Conservation (phyloP, 1,284 basidiomycete species). For the Ustilago sp. region DNA sequence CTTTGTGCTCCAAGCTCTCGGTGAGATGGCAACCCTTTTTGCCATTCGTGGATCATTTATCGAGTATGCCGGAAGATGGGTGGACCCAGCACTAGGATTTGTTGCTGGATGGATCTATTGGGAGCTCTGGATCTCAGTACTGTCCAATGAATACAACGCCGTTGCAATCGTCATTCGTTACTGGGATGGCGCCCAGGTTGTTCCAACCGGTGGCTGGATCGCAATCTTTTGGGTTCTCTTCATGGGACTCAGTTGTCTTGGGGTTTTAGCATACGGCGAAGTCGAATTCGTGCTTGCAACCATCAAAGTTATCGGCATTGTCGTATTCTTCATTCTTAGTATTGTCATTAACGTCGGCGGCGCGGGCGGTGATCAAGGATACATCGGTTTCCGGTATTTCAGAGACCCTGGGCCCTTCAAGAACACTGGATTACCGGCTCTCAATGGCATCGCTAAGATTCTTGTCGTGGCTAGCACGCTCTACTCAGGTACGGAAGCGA, state of each 20-base stretch:
- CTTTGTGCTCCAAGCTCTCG: slow-evolving; percentile 50
- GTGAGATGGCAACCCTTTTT: slow-evolving; percentile 72
- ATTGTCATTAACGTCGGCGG: slow-evolving; percentile 55
- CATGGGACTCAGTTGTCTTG: slow-evolving; percentile 38
- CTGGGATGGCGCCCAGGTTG: slow-evolving; percentile 36
- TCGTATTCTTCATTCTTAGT: slow-evolving; percentile 49
- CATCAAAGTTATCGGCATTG: slow-evolving; percentile 49
- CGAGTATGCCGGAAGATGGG: slow-evolving; percentile 81
- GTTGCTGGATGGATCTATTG: slow-evolving; percentile 73
- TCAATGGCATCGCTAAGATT: slow-evolving; percentile 66
- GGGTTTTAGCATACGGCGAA: slow-evolving; percentile 51
- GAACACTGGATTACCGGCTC: slow-evolving; percentile 49
- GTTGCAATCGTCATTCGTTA: slow-evolving; percentile 49
- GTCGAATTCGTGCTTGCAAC: slow-evolving; percentile 63
- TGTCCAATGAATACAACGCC: slow-evolving; percentile 51
- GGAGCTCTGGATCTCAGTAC: slow-evolving; percentile 49
- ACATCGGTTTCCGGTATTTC: slow-evolving; percentile 59
- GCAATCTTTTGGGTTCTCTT: slow-evolving; percentile 58
- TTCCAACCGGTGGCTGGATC: slow-evolving; percentile 40
- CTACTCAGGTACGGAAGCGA: slow-evolving; percentile 78
- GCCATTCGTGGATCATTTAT: slow-evolving; percentile 79
- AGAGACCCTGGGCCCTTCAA: slow-evolving; percentile 70
- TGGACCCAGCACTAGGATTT: slow-evolving; percentile 79
- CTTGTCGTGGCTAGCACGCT: slow-evolving; percentile 80
- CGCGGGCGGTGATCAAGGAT: slow-evolving; percentile 26